These are phyloP conservation scores for Beauveria varroae DNA, from an alignment of 2,329 filamentous ascomycete genomes.

Conservation along the genomic window DNA sequence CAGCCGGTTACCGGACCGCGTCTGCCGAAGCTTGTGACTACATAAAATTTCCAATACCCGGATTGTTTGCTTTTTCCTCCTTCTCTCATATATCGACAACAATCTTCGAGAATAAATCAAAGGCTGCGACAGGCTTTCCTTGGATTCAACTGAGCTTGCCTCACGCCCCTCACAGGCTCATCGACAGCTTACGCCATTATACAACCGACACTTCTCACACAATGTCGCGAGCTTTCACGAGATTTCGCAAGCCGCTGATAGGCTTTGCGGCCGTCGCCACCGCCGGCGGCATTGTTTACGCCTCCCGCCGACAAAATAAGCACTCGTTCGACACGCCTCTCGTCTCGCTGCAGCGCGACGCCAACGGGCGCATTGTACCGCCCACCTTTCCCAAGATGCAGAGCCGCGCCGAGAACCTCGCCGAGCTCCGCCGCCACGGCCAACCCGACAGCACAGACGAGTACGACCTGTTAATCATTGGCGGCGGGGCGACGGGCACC, in stretches of 20 bases:
- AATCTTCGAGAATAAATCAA: not conserved
- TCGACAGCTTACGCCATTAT: not conserved
- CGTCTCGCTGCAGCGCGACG: constrained; percentile 28
- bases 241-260: constrained; percentile 27
- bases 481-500: constrained; percentile 70
- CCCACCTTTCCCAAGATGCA: constrained; percentile 29
- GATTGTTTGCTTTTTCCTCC: not conserved
- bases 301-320: constrained; percentile 20
- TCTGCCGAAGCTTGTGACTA: constrained; percentile 1
- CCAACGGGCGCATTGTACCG: constrained; percentile 28
- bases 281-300: constrained; percentile 25
- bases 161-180: not conserved
- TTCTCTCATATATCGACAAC: no score
- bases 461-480: constrained; percentile 74
- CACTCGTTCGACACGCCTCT: constrained; percentile 26
- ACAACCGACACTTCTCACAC: not conserved
- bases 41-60: not conserved
- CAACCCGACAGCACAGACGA: constrained; percentile 40
- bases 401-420: constrained; percentile 31
- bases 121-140: not conserved
- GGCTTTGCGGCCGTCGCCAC: constrained; percentile 23
- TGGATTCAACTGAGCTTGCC: not conserved
- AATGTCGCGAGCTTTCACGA: constrained; percentile 29
- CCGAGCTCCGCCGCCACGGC: constrained; percentile 28
- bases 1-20: constrained; percentile 1